Conservation (phyloP, 2,329 filamentous ascomycete species). For the Aspergillus pseudonomiae region DNA sequence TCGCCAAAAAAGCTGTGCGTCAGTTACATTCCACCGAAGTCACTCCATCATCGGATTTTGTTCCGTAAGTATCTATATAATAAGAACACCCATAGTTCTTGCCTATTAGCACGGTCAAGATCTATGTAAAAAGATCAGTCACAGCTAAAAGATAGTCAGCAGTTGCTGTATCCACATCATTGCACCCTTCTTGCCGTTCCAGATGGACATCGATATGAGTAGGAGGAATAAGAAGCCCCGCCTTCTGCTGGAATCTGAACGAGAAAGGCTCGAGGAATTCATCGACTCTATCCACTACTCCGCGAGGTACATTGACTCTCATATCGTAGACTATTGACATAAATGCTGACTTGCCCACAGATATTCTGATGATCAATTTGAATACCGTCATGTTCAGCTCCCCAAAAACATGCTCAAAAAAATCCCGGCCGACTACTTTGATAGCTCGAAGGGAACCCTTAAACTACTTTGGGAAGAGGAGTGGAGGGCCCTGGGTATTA, state of each 20-base stretch:
- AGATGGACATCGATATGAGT: conserved; percentile 69
- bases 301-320: conserved; percentile 64
- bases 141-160: not conserved
- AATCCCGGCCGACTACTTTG: conserved; percentile 94
- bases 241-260: conserved; percentile 77
- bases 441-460: conserved; percentile 83
- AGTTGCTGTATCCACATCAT: conserved; percentile 1
- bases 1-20: not conserved
- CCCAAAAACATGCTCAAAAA: conserved; percentile 98
- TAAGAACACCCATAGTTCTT: not conserved
- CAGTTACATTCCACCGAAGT: not conserved
- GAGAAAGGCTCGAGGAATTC: conserved; percentile 83
- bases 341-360: conserved; percentile 51
- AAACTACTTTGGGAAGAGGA: conserved; percentile 98
- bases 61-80: not conserved
- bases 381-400: conserved; percentile 96
- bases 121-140: not conserved
- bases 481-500: conserved; percentile 96
- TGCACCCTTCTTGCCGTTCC: conserved; percentile 17
- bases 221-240: conserved; percentile 87
- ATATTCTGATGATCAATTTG: conserved; percentile 89
- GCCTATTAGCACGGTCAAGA: not conserved
- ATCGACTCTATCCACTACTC: conserved; percentile 96
- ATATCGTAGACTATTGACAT: not conserved
- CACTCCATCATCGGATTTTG: not conserved